These are phyloP conservation scores for Exophiala phaeomuriformis DNA, from an alignment of 2,329 filamentous ascomycete species.

Conservation along the genomic window DNA sequence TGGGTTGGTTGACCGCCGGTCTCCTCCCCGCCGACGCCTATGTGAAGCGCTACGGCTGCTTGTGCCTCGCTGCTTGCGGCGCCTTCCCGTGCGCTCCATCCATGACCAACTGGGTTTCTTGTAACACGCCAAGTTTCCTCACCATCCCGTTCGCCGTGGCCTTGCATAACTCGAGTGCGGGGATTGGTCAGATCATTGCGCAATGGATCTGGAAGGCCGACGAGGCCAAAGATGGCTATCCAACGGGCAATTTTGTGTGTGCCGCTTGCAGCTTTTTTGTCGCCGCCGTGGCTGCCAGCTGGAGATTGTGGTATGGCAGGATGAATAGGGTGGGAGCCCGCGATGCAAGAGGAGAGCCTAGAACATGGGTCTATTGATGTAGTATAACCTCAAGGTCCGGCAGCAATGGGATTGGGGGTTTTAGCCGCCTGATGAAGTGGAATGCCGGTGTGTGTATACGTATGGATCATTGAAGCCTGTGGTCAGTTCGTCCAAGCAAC, in stretches of 20 bases:
- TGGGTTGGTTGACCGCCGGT: conserved; percentile 57
- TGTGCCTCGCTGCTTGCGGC: conserved; percentile 60
- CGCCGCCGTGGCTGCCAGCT: conserved; percentile 8
- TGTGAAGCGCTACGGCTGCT: conserved; percentile 57
- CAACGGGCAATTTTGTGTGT: conserved; percentile 57
- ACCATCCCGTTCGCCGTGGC: conserved; percentile 63
- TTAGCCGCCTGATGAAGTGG: no score
- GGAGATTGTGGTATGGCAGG: conserved; percentile 20
- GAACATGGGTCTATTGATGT: conserved; percentile 15
- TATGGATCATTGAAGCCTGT: no score
- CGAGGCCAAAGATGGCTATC: conserved; percentile 55
- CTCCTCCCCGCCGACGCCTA: conserved; percentile 56
- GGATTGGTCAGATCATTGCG: conserved; percentile 62
- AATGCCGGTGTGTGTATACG: no score
- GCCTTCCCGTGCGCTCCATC: conserved; percentile 63
- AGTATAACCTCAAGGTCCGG: no score
- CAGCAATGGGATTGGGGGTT: no score
- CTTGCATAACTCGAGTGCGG: conserved; percentile 61
- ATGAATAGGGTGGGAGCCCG: conserved; percentile 19
- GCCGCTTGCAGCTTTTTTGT: conserved; percentile 24
- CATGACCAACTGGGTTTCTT: conserved; percentile 62
- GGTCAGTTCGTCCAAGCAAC: no score
- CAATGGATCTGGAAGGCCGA: conserved; percentile 66
- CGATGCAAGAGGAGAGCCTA: conserved; percentile 18
- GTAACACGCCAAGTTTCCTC: conserved; percentile 59